These are phyloP conservation scores for Colletotrichum scovillei DNA, from an alignment of 2,329 filamentous ascomycete species.

Conservation along the genomic window DNA sequence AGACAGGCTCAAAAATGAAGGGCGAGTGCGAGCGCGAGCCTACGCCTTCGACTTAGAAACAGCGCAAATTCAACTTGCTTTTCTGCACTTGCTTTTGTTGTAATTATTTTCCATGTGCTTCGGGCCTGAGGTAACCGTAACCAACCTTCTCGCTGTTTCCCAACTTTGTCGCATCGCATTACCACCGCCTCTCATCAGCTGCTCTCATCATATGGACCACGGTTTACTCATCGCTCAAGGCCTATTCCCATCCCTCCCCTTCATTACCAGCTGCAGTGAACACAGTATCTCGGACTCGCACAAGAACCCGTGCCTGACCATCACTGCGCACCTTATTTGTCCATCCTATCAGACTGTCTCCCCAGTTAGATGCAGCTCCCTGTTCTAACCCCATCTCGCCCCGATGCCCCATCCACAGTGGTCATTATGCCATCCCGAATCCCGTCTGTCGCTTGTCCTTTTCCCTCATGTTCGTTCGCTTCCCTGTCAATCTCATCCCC, in stretches of 20 bases:
- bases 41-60: background rate
- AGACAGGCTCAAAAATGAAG: background rate
- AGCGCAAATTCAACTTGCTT: background rate
- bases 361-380: constrained; percentile 14
- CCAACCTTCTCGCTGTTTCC: constrained; percentile 14
- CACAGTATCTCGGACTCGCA: background rate
- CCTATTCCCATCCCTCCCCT: background rate
- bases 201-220: background rate
- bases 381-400: constrained; percentile 13
- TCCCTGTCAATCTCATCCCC: background rate
- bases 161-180: constrained; percentile 22
- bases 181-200: background rate
- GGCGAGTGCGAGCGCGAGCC: background rate
- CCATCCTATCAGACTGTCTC: constrained; percentile 29
- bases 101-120: constrained; percentile 1
- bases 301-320: constrained; percentile 5
- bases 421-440: background rate
- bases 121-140: too few relatives aligned
- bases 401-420: background rate
- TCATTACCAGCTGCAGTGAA: background rate
- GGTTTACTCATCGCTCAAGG: background rate
- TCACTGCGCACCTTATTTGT: constrained; percentile 26
- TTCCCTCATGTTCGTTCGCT: background rate
- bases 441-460: background rate
- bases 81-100: background rate